phyloP scores from a whole-genome alignment of 108 stramenopile species.

The Schizochytrium sp. region DNA sequence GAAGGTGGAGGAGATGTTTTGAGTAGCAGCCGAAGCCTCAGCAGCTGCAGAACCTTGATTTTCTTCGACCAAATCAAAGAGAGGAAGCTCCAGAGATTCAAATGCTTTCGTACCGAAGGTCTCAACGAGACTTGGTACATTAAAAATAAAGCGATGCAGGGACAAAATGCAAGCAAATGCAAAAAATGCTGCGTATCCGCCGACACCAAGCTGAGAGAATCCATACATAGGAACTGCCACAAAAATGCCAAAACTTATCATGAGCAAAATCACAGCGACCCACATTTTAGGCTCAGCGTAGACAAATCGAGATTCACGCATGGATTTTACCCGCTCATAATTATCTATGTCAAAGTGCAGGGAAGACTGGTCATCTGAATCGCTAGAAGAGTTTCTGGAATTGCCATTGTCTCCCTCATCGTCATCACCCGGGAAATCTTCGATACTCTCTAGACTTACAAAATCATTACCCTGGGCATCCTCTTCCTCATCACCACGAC shows the following conservation, averaged over 20 bases:
- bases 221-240: not conserved
- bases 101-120: constrained; percentile 43
- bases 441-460: not conserved
- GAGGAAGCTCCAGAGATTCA: constrained; percentile 41
- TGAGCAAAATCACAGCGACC: not conserved
- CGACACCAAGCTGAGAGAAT: constrained; percentile 32
- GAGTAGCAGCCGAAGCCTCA: not conserved
- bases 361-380: not conserved
- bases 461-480: not conserved
- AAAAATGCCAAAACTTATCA: not conserved
- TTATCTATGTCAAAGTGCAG: not conserved
- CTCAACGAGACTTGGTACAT: not conserved
- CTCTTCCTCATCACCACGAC: not conserved
- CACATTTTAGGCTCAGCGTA: constrained; percentile 29
- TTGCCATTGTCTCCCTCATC: not conserved
- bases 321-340: not conserved
- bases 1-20: not conserved
- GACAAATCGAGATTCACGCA: constrained; percentile 2
- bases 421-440: not conserved
- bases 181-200: constrained; percentile 44
- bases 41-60: constrained; percentile 5
- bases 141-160: constrained; percentile 16
- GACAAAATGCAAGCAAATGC: not conserved
- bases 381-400: not conserved
- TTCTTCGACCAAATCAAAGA: constrained; percentile 56